Conservation (phyloP, 2,329 filamentous ascomycete genomes). For the Tolypocladium amazonense region DNA sequence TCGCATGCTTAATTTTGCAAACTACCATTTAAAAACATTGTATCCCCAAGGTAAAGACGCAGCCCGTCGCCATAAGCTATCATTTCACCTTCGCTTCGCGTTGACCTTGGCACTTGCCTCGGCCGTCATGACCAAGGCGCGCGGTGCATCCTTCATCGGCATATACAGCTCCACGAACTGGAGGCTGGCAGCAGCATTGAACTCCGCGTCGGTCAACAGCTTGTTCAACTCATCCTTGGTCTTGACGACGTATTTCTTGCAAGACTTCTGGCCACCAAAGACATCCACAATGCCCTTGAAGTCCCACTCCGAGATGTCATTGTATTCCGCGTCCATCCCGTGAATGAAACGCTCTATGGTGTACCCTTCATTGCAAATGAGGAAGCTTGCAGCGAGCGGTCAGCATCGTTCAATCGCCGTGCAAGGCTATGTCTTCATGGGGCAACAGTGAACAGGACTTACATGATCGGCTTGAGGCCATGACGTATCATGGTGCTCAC, state of each 20-base stretch:
- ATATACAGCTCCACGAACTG: conserved; percentile 78
- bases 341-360: conserved; percentile 87
- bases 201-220: conserved; percentile 53
- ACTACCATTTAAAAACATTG: neutral
- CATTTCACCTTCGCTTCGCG: conserved; percentile 32
- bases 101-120: conserved; percentile 62
- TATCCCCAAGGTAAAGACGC: neutral
- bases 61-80: neutral
- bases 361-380: conserved; percentile 81
- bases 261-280: conserved; percentile 54
- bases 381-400: conserved; percentile 39
- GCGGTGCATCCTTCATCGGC: conserved; percentile 67
- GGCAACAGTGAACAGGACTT: conserved; percentile 19
- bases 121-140: conserved; percentile 57
- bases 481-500: conserved; percentile 74
- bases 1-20: neutral
- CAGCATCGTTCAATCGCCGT: neutral
- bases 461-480: conserved; percentile 66
- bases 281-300: conserved; percentile 57
- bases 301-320: conserved; percentile 69
- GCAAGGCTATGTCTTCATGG: neutral
- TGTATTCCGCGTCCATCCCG: conserved; percentile 69
- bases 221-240: conserved; percentile 58
- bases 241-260: conserved; percentile 55
- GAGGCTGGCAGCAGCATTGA: conserved; percentile 43